These are phyloP conservation scores for Scheffersomyces lignicola DNA, from an alignment of 1,139 yeast genomes.

Conservation along the genomic window DNA sequence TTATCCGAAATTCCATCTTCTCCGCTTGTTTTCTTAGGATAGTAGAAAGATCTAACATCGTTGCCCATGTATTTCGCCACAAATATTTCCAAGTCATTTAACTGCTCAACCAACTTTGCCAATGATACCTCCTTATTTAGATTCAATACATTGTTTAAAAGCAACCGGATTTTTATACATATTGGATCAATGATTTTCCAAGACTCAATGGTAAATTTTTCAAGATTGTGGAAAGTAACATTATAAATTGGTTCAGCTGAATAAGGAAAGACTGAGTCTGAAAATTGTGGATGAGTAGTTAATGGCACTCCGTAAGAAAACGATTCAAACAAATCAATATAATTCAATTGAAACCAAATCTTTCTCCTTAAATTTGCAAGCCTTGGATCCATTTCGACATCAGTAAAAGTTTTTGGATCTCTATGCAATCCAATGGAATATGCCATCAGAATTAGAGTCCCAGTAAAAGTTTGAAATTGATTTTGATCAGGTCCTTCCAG, in stretches of 20 bases:
- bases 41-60: slow-evolving; percentile 18
- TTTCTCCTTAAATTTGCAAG: slow-evolving; percentile 34
- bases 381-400: slow-evolving; percentile 19
- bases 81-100: slow-evolving; percentile 28
- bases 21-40: slow-evolving; percentile 21
- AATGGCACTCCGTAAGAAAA: slow-evolving; percentile 28
- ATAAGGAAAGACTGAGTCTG: slow-evolving; percentile 27
- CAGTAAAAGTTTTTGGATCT: slow-evolving; percentile 30
- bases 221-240: slow-evolving; percentile 21
- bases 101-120: slow-evolving; percentile 17
- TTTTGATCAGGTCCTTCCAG: slow-evolving; percentile 50
- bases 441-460: slow-evolving; percentile 41
- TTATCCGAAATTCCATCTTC: slow-evolving; percentile 26
- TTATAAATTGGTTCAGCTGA: slow-evolving; percentile 26
- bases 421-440: slow-evolving; percentile 45
- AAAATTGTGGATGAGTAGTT: slow-evolving; percentile 16
- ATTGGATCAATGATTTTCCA: slow-evolving; percentile 5
- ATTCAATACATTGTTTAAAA: slow-evolving; percentile 23
- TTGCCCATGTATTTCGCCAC: slow-evolving; percentile 20
- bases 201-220: slow-evolving; percentile 9
- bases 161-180: slow-evolving; percentile 14
- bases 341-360: slow-evolving; percentile 26
- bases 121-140: slow-evolving; percentile 19
- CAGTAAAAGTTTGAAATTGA: slow-evolving; percentile 39
- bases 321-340: slow-evolving; percentile 24